A percentile compares a stretch with the other conserved stretches of the same genome.
These are phyloP conservation scores for Candida chauliodis DNA, from an alignment of 805 yeast species.

Conservation along the genomic window DNA sequence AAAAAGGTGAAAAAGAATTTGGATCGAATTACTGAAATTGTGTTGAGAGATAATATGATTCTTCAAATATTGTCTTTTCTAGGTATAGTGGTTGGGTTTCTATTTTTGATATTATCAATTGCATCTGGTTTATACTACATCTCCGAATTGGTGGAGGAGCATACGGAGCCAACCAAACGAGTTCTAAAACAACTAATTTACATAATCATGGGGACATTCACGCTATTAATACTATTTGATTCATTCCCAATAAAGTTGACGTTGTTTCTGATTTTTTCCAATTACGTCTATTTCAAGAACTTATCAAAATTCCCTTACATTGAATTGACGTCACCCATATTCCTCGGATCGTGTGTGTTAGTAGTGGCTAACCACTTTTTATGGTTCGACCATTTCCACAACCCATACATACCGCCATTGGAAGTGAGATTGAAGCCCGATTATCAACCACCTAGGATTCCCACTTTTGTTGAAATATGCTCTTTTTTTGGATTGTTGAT, in stretches of 20 bases:
- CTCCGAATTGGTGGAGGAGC: constrained; percentile 91
- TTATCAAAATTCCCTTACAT: constrained; percentile 82
- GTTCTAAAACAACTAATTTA: constrained; percentile 63
- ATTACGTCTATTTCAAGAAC: constrained; percentile 72
- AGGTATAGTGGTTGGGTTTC: constrained; percentile 36
- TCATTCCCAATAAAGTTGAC: constrained; percentile 72
- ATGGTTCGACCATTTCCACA: constrained; percentile 85
- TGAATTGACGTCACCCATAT: constrained; percentile 64
- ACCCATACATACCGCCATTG: constrained; percentile 69
- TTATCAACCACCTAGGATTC: constrained; percentile 63
- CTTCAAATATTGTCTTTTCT: constrained; percentile 36
- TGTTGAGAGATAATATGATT: constrained; percentile 34
- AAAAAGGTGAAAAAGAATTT: too few species aligned
- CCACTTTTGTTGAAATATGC: constrained; percentile 86
- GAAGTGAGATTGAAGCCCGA: constrained; percentile 54
- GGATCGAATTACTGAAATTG: too few species aligned
- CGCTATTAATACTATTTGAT: constrained; percentile 67
- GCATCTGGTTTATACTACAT: constrained; percentile 91
- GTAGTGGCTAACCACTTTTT: constrained; percentile 79
- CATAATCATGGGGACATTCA: constrained; percentile 50
- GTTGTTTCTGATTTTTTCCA: constrained; percentile 64
- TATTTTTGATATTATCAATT: constrained; percentile 47
- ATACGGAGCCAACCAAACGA: constrained; percentile 78
- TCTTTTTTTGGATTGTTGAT: constrained; percentile 90
- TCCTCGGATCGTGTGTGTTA: constrained; percentile 65